Conservation (phyloP, 23 red algal species). For the Pyropia haitanensis region DNA sequence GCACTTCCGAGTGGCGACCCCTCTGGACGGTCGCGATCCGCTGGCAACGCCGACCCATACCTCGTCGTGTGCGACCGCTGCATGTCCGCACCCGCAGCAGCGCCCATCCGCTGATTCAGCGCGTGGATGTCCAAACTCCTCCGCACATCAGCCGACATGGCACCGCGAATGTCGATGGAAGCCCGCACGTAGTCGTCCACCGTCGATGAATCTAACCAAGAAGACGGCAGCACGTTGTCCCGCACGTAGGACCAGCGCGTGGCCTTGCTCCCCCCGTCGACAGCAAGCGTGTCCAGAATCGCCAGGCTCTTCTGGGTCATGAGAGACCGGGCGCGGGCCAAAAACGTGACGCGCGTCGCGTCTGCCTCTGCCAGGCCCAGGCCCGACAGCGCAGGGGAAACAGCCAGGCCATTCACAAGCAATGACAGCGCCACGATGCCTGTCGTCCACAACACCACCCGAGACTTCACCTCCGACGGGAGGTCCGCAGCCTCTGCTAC, state of each 20-base stretch:
- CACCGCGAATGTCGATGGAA: too few species aligned
- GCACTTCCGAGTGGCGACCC: too few species aligned
- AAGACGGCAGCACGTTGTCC: conserved; percentile 32
- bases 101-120: background rate
- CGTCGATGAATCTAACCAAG: conserved; percentile 5
- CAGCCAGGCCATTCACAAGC: conserved; percentile 65
- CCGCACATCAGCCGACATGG: too few species aligned
- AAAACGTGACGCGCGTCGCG: conserved; percentile 40
- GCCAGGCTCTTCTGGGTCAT: conserved; percentile 35
- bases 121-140: too few species aligned
- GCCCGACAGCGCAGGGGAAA: conserved; percentile 42
- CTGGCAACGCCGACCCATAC: too few species aligned
- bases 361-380: conserved; percentile 56
- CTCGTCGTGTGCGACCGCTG: background rate
- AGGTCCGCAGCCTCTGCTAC: conserved; percentile 50
- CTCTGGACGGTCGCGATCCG: too few species aligned
- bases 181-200: too few species aligned
- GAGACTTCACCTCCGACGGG: conserved; percentile 29
- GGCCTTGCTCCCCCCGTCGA: conserved; percentile 31
- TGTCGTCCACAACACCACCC: conserved; percentile 84
- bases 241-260: conserved; percentile 54
- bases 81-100: background rate
- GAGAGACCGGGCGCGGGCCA: conserved; percentile 42
- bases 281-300: conserved; percentile 37
- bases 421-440: conserved; percentile 74